Percentiles rank a stretch among this genome's conserved stretches.
Evolutionary conservation across 108 stramenopile species (phyloP).

Genomic region (Fistulifera pelliculosa): DNA sequence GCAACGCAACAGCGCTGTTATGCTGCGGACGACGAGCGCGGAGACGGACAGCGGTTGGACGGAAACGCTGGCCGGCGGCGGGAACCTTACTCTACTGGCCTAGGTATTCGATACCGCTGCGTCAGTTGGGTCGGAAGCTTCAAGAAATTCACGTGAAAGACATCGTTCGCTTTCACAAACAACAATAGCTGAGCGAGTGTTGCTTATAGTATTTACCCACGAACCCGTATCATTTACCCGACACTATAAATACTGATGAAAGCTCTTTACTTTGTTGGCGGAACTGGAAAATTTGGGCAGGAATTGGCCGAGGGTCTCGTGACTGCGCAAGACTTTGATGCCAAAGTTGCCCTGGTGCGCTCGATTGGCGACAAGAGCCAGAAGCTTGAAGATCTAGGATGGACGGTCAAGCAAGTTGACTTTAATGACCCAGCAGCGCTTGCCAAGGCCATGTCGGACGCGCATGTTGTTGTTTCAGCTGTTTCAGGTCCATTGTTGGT

Average conservation of each 20-base stretch:
- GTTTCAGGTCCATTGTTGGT: conserved; percentile 11
- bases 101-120: too few species aligned
- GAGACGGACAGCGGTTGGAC: too few species aligned
- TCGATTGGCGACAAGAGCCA: conserved; percentile 1
- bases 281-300: conserved; percentile 11
- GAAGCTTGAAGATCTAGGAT: conserved; percentile 11
- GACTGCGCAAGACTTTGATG: conserved; percentile 15
- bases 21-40: too few species aligned
- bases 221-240: too few species aligned
- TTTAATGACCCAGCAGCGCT: not conserved
- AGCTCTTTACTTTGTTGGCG: not conserved
- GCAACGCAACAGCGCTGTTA: too few species aligned
- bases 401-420: conserved; percentile 12
- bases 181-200: too few species aligned
- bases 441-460: not conserved
- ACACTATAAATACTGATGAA: not conserved
- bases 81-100: too few species aligned
- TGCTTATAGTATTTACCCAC: too few species aligned
- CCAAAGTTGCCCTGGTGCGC: conserved; percentile 11
- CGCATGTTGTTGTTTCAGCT: conserved; percentile 16
- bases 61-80: too few species aligned
- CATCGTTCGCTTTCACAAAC: too few species aligned
- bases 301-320: conserved; percentile 16
- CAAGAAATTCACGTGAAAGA: too few species aligned
- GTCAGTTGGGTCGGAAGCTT: too few species aligned